Evolutionary conservation across 2,329 filamentous ascomycete species (phyloP), one percentile per base, ranked within the genome.

Genomic region (Lachnellula suecica): DNA sequence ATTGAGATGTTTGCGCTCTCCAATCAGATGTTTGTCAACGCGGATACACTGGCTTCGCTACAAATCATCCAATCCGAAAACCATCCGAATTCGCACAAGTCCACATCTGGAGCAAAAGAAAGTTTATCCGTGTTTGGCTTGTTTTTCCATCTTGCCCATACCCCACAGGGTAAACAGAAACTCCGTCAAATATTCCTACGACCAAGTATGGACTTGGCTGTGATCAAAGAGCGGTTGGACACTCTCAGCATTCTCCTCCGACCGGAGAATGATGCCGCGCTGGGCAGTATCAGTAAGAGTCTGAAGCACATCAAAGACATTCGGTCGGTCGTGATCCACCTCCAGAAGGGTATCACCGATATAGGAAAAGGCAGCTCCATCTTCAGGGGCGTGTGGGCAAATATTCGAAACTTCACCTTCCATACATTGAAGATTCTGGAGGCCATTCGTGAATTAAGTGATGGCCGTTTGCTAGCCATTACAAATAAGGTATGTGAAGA

Each of bases 51-150:
- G 38, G 71, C 83, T 13, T 91, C 91, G 1, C 78, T 99, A 8
- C 93, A 97, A 63, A 89, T 99, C 24, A 77, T 96, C 23, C 86
- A 88, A 50, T 84, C 87, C 1, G 92, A 97, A 67, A 82, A 82
- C 10, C 91, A 96, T 68, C 92, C 90, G 4, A 91, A 91, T 64
- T 85, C 82, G 44, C 88, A 93, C 57, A 88, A 86, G 61, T 86
- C 78, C 6, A 78, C 75, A 23, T 83, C 79, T 1, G 85, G 81
- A 19, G 79, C 81, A 1, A 96, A 93, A 68, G 91, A 96, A 71
- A 88, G 84, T 15, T 76, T 94, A 1, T 97, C 90, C 0, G 73
- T 96, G 0, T 96, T 88, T 67, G 92, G 89, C 0, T 73, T 97
- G 0, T 95, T 97, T 56, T 83, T 87, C 52, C 77, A 83, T 50